Evolutionary conservation across 495 filamentous ascomycete species (phyloP), one percentile per base, ranked within the genome.

Genomic region (Niebla homalea): DNA sequence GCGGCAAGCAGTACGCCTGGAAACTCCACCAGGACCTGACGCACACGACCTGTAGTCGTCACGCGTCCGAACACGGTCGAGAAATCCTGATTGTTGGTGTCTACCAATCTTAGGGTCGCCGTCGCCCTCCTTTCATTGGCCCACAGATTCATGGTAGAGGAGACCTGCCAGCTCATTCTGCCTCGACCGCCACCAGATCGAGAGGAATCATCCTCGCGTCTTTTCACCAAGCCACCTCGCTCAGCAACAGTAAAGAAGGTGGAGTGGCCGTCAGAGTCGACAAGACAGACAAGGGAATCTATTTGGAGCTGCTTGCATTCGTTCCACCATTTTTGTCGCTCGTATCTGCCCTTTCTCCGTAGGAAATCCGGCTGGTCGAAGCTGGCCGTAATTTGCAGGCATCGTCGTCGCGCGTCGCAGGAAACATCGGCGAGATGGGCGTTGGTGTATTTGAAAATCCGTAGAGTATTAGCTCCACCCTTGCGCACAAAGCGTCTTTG

Each of bases 1-100:
- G 84, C 70, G 0, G 77, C 68, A 7, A 84, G 70, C 2, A 89
- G 64, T 5, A 87, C 66, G 10, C 78, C 78, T 0, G 84, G 83
- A 48, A 87, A 85, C 50, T 87, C 84, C 2, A 85, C 70, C 4
- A 87, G 67, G 8, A 64, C 67, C 51, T 25, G 55, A 37, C 1
- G 57, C 46, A 21, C 32, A 14, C 41, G 56, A 25, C 53, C 36
- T 38, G 35, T 59, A 10, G 60, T 45, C 10, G 54, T 56, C 18
- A 36, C 41, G 37, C n/a, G 43, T 19, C 16, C 48, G 19, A 38
- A 36, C 36, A 51, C 35, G n/a, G 44, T 56, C 46, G 53, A 57
- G 35, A 56, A 44, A 55, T 60, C 58, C 50, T 57, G 43, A 20
- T 57, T 43, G 37, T 50, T 52, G 19, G 49, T 51, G 39, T 62